phyloP scores from a whole-genome alignment of 306 rosid species.

The Alnus glutinosa region DNA sequence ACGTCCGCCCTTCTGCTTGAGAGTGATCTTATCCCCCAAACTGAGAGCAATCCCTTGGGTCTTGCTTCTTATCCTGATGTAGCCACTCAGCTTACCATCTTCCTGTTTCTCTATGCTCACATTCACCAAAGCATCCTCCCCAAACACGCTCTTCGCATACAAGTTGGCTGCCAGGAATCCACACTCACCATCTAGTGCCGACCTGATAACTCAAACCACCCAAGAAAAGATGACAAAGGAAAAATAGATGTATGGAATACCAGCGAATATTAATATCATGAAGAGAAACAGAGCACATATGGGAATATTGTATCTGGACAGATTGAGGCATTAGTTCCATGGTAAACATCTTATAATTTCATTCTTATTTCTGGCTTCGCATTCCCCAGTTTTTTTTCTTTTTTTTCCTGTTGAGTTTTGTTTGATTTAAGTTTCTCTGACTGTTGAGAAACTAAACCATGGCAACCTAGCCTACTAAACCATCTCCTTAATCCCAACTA shows the following conservation, averaged over 20 bases:
- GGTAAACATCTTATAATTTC: neutral
- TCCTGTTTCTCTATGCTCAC: slow-evolving; percentile 88
- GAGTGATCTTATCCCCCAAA: slow-evolving; percentile 97
- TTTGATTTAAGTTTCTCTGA: neutral
- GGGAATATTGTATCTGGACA: neutral
- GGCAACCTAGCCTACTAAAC: neutral
- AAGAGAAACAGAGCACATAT: neutral
- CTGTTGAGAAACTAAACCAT: neutral
- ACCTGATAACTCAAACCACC: slow-evolving; percentile 44
- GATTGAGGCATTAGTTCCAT: neutral
- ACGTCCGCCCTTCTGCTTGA: slow-evolving; percentile 87
- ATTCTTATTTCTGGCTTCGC: neutral
- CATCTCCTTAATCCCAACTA: neutral
- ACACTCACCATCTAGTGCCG: slow-evolving; percentile 95
- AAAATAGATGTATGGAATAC: slow-evolving; percentile 10
- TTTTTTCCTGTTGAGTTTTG: neutral
- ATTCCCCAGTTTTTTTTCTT: neutral
- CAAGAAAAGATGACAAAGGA: slow-evolving; percentile 8
- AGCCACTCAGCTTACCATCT: slow-evolving; percentile 89
- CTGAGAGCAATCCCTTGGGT: slow-evolving; percentile 98
- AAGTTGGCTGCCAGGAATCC: slow-evolving; percentile 96
- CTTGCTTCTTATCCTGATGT: slow-evolving; percentile 98
- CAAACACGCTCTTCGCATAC: slow-evolving; percentile 95
- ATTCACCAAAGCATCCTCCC: slow-evolving; percentile 97
- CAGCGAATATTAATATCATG: slow-evolving; percentile 1